These are phyloP conservation scores for Acer saccharum DNA, from an alignment of 345 rosid species.

Conservation along the genomic window DNA sequence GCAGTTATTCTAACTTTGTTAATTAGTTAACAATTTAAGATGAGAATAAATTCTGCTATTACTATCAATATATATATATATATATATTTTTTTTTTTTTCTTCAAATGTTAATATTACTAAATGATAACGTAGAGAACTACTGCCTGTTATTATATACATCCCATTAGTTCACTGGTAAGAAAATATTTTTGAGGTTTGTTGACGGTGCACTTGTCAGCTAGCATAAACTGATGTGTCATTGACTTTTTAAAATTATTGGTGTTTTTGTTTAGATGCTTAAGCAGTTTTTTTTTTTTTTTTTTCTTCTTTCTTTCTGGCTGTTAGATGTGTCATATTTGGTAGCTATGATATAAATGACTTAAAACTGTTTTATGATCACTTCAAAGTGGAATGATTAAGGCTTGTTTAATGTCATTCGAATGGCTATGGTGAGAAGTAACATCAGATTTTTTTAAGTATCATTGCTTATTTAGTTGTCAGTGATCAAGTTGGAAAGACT, in stretches of 20 bases:
- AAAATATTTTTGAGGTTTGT: neutral
- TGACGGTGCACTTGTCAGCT: neutral
- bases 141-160: neutral
- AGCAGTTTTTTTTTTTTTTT: no score
- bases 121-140: neutral
- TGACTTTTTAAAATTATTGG: neutral
- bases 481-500: neutral
- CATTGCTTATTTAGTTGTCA: neutral
- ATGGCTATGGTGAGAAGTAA: neutral
- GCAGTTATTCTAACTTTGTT: neutral
- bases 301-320: no score
- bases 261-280: neutral
- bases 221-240: neutral
- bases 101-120: no score
- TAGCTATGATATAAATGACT: neutral
- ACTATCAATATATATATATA: neutral
- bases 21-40: neutral
- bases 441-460: neutral
- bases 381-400: neutral
- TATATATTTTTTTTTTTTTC: no score
- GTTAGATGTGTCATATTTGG: neutral
- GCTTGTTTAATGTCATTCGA: neutral
- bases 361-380: neutral
- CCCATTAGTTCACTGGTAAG: neutral
- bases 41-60: neutral